phyloP scores from a whole-genome alignment of 352 stramenopile species.

The Phytophthora multivora region DNA sequence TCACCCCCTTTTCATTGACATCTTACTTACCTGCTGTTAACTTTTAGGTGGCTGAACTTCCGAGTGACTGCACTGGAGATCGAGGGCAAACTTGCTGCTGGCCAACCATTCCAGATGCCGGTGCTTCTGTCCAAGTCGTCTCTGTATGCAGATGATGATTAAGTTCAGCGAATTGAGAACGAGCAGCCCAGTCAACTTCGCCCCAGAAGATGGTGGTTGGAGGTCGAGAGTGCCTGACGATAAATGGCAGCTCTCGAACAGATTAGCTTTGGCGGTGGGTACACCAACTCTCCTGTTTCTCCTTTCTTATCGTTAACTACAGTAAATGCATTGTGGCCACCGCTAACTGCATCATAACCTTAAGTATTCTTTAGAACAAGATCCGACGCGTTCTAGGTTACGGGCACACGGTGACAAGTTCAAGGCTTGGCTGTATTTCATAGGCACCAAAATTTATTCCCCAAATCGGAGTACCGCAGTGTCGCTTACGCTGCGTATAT shows the following conservation, averaged over 20 bases:
- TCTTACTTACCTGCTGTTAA: slow-evolving; percentile 20
- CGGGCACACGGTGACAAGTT: too few species aligned
- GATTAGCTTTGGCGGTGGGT: slow-evolving; percentile 2
- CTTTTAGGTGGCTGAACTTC: slow-evolving; percentile 80
- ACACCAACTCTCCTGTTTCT: slow-evolving; percentile 9
- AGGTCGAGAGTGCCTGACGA: slow-evolving; percentile 1
- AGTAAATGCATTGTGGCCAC: slow-evolving; percentile 17
- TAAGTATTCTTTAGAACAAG: too few species aligned
- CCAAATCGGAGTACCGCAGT: too few species aligned
- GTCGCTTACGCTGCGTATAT: slow-evolving; percentile 45
- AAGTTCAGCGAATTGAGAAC: slow-evolving; percentile 18
- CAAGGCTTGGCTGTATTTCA: too few species aligned
- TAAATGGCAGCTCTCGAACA: slow-evolving; percentile 4
- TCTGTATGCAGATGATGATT: slow-evolving; percentile 87
- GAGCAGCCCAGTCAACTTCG: not conserved
- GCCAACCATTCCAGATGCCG: slow-evolving; percentile 82
- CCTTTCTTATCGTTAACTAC: slow-evolving; percentile 18
- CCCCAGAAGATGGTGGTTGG: not conserved
- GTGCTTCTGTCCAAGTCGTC: slow-evolving; percentile 88
- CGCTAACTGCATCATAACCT: not conserved
- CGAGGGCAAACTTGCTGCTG: slow-evolving; percentile 79
- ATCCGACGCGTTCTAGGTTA: too few species aligned
- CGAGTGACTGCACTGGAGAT: slow-evolving; percentile 88
- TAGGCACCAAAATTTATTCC: not conserved
- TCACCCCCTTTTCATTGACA: not conserved